These are phyloP conservation scores for Carallia brachiata DNA, from an alignment of 345 rosid species.

Conservation along the genomic window DNA sequence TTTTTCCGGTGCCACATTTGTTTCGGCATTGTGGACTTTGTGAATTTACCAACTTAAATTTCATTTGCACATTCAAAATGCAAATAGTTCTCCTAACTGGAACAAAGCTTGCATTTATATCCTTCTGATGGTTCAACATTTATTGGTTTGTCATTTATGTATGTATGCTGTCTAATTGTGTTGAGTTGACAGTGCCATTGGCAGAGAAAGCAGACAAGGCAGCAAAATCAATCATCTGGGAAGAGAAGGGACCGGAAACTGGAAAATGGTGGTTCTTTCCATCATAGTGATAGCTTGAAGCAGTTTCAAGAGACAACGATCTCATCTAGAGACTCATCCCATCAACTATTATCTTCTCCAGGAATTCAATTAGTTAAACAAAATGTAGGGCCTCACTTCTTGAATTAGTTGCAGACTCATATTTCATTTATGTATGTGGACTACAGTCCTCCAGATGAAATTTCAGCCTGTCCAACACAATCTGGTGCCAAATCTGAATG, in stretches of 20 bases:
- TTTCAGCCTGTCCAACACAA: conserved; percentile 47
- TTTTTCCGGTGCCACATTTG: too few relatives aligned
- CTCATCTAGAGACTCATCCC: conserved; percentile 25
- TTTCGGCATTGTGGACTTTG: too few relatives aligned
- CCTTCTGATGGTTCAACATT: too few relatives aligned
- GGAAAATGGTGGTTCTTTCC: conserved; percentile 46
- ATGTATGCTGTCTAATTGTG: too few relatives aligned
- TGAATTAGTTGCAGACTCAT: conserved; percentile 23
- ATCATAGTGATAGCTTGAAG: conserved; percentile 30
- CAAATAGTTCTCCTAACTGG: too few relatives aligned
- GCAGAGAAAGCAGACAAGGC: conserved; percentile 42
- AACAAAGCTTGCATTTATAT: too few relatives aligned
- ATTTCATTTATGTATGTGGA: conserved; percentile 26
- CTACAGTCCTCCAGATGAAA: conserved; percentile 41
- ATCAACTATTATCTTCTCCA: conserved; percentile 29
- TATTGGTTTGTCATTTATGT: too few relatives aligned
- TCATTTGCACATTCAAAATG: too few relatives aligned
- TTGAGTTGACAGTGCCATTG: conserved; percentile 39
- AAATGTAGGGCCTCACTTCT: conserved; percentile 29
- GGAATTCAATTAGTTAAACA: conserved; percentile 25
- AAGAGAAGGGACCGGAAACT: conserved; percentile 36
- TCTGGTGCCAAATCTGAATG: conserved; percentile 50
- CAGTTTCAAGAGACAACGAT: conserved; percentile 33
- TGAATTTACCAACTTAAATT: too few relatives aligned
- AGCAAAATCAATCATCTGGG: conserved; percentile 35